Evolutionary conservation across 2,329 filamentous ascomycete species (phyloP).

Genomic region (Ilyonectria sp.): DNA sequence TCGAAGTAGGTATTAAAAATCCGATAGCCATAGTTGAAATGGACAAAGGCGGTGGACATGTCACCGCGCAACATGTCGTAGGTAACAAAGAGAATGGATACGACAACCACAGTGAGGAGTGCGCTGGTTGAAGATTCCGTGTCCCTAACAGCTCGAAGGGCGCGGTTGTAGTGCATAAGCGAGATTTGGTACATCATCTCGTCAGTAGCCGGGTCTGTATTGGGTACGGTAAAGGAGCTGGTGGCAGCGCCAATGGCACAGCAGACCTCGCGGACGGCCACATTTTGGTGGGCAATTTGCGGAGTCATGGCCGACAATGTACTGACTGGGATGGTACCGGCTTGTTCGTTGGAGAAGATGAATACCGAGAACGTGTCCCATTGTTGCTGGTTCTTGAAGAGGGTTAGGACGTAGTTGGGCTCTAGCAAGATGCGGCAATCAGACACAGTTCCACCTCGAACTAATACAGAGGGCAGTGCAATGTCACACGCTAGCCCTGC

Average conservation of each 20-base stretch:
- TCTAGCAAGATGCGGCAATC: constrained; percentile 36
- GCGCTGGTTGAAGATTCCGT: constrained; percentile 11
- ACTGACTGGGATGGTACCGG: constrained; percentile 38
- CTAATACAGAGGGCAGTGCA: constrained; percentile 14
- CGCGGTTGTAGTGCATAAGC: constrained; percentile 40
- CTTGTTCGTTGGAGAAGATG: constrained; percentile 37
- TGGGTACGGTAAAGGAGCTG: constrained; percentile 32
- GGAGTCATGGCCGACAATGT: constrained; percentile 39
- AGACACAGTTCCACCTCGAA: background rate
- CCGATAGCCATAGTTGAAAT: constrained; percentile 39
- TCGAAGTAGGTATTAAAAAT: constrained; percentile 40
- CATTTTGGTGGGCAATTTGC: constrained; percentile 38
- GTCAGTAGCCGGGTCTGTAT: constrained; percentile 24
- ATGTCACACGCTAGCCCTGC: constrained; percentile 34
- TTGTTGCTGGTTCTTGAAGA: constrained; percentile 42
- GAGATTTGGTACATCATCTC: constrained; percentile 31
- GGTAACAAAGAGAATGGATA: constrained; percentile 41
- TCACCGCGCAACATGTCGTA: constrained; percentile 43
- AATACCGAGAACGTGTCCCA: constrained; percentile 43
- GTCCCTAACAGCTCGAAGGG: constrained; percentile 30
- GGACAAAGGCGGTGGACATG: constrained; percentile 33
- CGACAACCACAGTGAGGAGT: constrained; percentile 36
- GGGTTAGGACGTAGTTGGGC: constrained; percentile 32
- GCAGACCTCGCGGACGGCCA: constrained; percentile 40
- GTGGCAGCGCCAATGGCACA: constrained; percentile 39